Percentiles rank a stretch among this genome's conserved stretches.
Conservation (phyloP, 192 early-diverging fungal genomes). For the Entomortierella chlamydospora region DNA sequence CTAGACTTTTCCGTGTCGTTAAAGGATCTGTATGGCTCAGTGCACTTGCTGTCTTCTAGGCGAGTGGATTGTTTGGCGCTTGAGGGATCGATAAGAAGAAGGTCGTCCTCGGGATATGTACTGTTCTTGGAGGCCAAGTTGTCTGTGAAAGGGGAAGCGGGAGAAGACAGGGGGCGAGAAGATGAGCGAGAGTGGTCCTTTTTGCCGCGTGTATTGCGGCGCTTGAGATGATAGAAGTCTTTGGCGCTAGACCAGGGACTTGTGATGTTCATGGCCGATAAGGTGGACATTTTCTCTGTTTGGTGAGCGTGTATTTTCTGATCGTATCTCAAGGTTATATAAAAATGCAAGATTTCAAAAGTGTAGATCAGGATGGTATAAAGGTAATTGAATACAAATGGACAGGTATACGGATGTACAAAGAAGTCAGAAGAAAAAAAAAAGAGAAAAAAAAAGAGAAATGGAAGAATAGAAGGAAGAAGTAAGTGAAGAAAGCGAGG, state of each 20-base stretch:
- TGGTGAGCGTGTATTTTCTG: too few relatives aligned
- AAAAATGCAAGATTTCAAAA: too few relatives aligned
- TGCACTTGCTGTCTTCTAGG: neutral
- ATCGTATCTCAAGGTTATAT: too few relatives aligned
- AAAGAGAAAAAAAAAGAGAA: conserved; percentile 4
- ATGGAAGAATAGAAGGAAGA: neutral
- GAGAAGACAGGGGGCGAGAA: conserved; percentile 9
- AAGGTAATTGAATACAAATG: neutral
- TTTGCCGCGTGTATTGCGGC: conserved; percentile 34
- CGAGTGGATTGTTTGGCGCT: neutral
- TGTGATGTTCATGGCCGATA: neutral
- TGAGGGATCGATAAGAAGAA: neutral
- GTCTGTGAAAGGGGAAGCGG: conserved; percentile 8
- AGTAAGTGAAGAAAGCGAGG: conserved; percentile 1
- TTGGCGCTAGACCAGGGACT: conserved; percentile 23
- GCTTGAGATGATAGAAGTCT: conserved; percentile 31
- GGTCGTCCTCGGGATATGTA: neutral
- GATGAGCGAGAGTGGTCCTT: conserved; percentile 12
- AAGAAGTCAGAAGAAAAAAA: neutral
- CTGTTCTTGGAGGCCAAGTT: neutral
- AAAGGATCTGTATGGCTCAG: too few relatives aligned
- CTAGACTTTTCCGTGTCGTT: conserved; percentile 4
- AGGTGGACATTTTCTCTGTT: conserved; percentile 1
- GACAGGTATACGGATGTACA: neutral
- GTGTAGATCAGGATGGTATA: neutral